Evolutionary conservation across 1,139 yeast species (phyloP).

Genomic region (Candida mesenterica): DNA sequence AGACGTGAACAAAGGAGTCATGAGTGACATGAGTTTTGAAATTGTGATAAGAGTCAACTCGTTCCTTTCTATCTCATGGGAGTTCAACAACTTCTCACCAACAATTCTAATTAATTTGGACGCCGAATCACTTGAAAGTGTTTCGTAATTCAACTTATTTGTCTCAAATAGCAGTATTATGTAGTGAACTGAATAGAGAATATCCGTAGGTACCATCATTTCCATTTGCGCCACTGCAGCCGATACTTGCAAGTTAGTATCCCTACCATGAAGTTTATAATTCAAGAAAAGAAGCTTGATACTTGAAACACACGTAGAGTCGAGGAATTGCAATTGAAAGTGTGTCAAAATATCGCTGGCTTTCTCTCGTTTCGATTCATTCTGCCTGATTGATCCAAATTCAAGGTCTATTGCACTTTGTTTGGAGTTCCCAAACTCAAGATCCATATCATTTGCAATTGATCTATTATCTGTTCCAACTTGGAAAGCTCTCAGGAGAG

Average conservation of each 20-base stretch:
- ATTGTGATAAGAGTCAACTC: conserved; percentile 32
- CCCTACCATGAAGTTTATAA: conserved; percentile 1
- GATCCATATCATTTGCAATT: no score
- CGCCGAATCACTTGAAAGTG: conserved; percentile 6
- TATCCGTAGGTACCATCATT: conserved; percentile 4
- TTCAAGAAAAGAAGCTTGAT: conserved; percentile 6
- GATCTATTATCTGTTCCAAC: neutral
- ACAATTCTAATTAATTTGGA: conserved; percentile 23
- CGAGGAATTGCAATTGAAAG: conserved; percentile 5
- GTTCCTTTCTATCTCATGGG: conserved; percentile 30
- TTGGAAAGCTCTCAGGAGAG: conserved; percentile 5
- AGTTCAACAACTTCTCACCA: conserved; percentile 31
- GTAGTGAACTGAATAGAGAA: conserved; percentile 7
- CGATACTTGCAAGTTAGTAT: conserved; percentile 6
- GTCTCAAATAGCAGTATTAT: conserved; percentile 5
- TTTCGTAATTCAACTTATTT: no score
- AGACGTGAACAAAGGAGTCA: conserved; percentile 14
- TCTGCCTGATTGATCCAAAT: conserved; percentile 2
- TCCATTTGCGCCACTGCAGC: conserved; percentile 8
- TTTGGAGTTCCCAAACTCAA: conserved; percentile 1
- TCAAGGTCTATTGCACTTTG: conserved; percentile 7
- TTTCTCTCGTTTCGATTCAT: conserved; percentile 2
- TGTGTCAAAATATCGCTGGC: conserved; percentile 3
- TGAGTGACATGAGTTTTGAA: conserved; percentile 22
- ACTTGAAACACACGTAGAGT: conserved; percentile 5